These are phyloP conservation scores for Xylariaceae sp. DNA, from an alignment of 2,329 filamentous ascomycete genomes.

Conservation along the genomic window DNA sequence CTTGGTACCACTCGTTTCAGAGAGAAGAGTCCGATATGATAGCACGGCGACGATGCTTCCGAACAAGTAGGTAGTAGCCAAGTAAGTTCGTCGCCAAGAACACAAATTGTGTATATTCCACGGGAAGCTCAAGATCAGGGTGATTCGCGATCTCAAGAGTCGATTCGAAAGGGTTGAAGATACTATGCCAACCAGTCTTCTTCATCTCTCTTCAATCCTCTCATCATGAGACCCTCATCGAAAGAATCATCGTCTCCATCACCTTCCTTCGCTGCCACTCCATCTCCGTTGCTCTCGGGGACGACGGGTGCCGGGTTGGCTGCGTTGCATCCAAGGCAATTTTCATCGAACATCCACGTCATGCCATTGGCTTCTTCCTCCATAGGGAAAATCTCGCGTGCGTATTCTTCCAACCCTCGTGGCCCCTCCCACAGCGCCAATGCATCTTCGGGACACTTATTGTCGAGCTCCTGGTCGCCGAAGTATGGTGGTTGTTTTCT, in stretches of 20 bases:
- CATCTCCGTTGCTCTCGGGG: slow-evolving; percentile 43
- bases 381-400: slow-evolving; percentile 84
- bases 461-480: slow-evolving; percentile 51
- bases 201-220: slow-evolving; percentile 51
- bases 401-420: slow-evolving; percentile 88
- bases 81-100: background rate
- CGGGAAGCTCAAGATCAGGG: background rate
- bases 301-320: slow-evolving; percentile 36
- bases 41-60: background rate
- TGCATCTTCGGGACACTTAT: slow-evolving; percentile 66
- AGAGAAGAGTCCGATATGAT: background rate
- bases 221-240: slow-evolving; percentile 55
- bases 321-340: slow-evolving; percentile 33
- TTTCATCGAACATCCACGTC: slow-evolving; percentile 76
- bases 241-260: slow-evolving; percentile 48
- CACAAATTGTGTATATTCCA: background rate
- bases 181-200: slow-evolving; percentile 50
- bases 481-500: slow-evolving; percentile 59
- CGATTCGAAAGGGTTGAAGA: slow-evolving; percentile 1
- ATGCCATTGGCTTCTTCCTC: slow-evolving; percentile 93
- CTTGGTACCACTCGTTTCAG: background rate
- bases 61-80: background rate
- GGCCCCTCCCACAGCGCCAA: slow-evolving; percentile 87
- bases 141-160: background rate
- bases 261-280: slow-evolving; percentile 31